Percentiles rank a stretch among this genome's conserved stretches.
Conservation (phyloP, 192 early-diverging fungal species). For the Gaertneriomyces semiglobifer region DNA sequence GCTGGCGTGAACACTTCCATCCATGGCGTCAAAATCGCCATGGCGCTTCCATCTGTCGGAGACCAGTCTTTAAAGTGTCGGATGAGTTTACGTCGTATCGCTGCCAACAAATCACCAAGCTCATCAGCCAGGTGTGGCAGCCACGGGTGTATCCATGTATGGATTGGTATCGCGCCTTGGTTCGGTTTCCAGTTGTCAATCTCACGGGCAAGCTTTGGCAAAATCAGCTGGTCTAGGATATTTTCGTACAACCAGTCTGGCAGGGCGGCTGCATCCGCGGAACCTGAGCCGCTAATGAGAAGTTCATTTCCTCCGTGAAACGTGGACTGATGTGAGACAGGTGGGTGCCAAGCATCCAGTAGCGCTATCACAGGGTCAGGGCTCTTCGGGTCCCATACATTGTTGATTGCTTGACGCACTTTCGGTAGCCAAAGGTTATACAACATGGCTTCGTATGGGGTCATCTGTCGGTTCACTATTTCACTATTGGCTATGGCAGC, state of each 20-base stretch:
- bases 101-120: conserved; percentile 47
- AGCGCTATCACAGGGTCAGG: conserved; percentile 67
- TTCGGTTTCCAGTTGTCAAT: conserved; percentile 65
- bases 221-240: conserved; percentile 72
- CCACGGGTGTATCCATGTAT: conserved; percentile 83
- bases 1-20: conserved; percentile 53
- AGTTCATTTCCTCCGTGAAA: conserved; percentile 10
- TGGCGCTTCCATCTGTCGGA: conserved; percentile 47
- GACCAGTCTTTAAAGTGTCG: conserved; percentile 60
- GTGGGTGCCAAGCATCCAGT: conserved; percentile 64
- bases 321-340: not conserved
- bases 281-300: conserved; percentile 5
- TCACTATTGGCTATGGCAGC: not conserved
- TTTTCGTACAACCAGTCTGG: conserved; percentile 72
- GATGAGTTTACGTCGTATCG: conserved; percentile 61
- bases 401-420: conserved; percentile 74
- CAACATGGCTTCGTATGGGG: conserved; percentile 74
- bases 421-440: conserved; percentile 74
- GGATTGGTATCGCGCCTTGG: conserved; percentile 53
- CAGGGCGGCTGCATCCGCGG: conserved; percentile 19
- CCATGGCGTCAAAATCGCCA: conserved; percentile 61
- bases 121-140: conserved; percentile 58
- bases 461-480: conserved; percentile 46
- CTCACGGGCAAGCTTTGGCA: conserved; percentile 69
- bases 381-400: conserved; percentile 64